Evolutionary conservation across 257 asterid species (phyloP).

Genomic region (Solanum rostratum): DNA sequence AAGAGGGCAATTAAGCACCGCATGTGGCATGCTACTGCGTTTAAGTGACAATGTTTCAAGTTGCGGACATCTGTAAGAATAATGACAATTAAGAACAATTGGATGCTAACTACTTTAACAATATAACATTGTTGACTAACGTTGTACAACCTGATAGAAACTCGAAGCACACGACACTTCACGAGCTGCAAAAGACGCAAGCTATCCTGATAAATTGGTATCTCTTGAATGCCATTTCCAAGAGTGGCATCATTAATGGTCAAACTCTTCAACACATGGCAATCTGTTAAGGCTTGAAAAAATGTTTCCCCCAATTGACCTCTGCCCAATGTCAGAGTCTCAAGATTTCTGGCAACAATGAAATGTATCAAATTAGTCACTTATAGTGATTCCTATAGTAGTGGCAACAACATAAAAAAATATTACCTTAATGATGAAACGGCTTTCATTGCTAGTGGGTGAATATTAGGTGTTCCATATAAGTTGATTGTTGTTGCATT

Average conservation of each 20-base stretch:
- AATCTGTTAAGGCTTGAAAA: conserved; percentile 65
- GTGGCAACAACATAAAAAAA: background rate
- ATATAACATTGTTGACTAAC: background rate
- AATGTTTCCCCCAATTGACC: conserved; percentile 79
- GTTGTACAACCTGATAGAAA: conserved; percentile 63
- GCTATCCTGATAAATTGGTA: conserved; percentile 57
- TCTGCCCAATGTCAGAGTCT: conserved; percentile 79
- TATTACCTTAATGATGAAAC: conserved; percentile 59
- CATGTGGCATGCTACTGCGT: conserved; percentile 99
- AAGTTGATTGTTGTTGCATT: conserved; percentile 82
- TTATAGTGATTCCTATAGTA: background rate
- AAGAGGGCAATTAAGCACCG: conserved; percentile 76
- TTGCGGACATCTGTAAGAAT: conserved; percentile 69
- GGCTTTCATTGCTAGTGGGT: conserved; percentile 63
- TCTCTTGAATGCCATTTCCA: conserved; percentile 90
- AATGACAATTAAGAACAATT: conserved; percentile 4
- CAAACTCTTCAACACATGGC: conserved; percentile 70
- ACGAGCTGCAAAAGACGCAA: conserved; percentile 72
- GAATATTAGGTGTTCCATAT: conserved; percentile 58
- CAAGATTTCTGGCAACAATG: conserved; percentile 60
- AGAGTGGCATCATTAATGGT: conserved; percentile 74
- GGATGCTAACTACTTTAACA: background rate
- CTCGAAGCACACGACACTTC: conserved; percentile 87
- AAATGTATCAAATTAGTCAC: conserved; percentile 12
- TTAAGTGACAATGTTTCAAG: conserved; percentile 82